A percentile compares a stretch with the other conserved stretches of the same genome.
phyloP scores from a whole-genome alignment of 2,329 filamentous ascomycete genomes.

The Pseudogymnoascus sp. region DNA sequence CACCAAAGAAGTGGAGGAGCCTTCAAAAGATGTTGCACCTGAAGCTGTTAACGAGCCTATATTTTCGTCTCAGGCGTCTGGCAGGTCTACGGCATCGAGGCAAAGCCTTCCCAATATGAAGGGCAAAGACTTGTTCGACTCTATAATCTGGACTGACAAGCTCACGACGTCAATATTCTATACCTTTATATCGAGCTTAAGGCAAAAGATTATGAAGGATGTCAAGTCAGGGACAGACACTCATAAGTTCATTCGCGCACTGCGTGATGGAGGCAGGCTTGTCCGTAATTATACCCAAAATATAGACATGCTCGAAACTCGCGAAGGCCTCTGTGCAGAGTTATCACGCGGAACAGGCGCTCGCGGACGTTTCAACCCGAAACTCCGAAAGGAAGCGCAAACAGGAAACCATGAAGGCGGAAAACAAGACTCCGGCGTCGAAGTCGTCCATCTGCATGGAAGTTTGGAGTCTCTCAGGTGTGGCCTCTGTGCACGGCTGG shows the following conservation, averaged over 20 bases:
- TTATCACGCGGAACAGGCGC: conserved; percentile 55
- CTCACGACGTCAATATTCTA: conserved; percentile 64
- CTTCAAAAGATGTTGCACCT: background rate
- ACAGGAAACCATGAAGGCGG: conserved; percentile 23
- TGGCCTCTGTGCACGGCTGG: conserved; percentile 51
- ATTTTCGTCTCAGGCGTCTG: conserved; percentile 19
- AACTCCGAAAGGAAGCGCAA: conserved; percentile 36
- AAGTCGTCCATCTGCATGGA: conserved; percentile 62
- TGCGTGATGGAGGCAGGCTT: conserved; percentile 60
- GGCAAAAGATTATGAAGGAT: conserved; percentile 53
- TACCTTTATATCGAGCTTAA: conserved; percentile 60
- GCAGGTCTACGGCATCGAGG: conserved; percentile 13
- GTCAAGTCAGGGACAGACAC: conserved; percentile 54
- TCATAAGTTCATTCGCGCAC: conserved; percentile 60
- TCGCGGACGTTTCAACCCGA: conserved; percentile 47
- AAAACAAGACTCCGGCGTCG: conserved; percentile 24
- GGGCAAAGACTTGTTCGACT: conserved; percentile 64
- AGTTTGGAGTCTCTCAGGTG: conserved; percentile 60
- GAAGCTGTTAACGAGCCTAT: conserved; percentile 9
- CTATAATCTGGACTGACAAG: conserved; percentile 61
- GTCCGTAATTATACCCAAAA: conserved; percentile 70
- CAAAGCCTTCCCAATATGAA: conserved; percentile 53
- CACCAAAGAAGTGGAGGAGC: background rate
- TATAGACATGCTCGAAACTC: conserved; percentile 66
- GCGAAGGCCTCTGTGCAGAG: conserved; percentile 59